These are phyloP conservation scores for Gamarada debralockiae DNA, from an alignment of 495 filamentous ascomycete genomes.

Conservation along the genomic window DNA sequence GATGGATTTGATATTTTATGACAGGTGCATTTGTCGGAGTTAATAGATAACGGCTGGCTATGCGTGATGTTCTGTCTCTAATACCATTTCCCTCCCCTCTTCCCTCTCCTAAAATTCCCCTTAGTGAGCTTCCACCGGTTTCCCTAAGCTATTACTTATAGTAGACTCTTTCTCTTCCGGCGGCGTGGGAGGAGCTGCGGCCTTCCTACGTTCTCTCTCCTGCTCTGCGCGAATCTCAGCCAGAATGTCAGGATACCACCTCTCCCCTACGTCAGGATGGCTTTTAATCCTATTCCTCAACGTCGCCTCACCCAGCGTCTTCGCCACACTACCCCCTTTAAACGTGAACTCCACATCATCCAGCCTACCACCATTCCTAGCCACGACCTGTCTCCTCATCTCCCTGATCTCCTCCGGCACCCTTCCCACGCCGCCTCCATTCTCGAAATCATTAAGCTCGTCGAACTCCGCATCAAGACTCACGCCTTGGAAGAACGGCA, in stretches of 20 bases:
- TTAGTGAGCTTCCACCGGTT: constrained; percentile 37
- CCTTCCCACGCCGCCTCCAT: constrained; percentile 53
- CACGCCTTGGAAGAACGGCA: constrained; percentile 94
- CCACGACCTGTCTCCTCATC: constrained; percentile 46
- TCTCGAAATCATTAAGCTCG: constrained; percentile 64
- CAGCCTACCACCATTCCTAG: constrained; percentile 43
- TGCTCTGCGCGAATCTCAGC: constrained; percentile 42
- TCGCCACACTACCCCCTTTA: constrained; percentile 52
- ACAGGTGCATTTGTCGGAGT: constrained; percentile 19
- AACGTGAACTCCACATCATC: constrained; percentile 84
- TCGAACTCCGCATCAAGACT: constrained; percentile 78
- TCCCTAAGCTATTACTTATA: neutral
- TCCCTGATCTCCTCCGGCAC: constrained; percentile 64
- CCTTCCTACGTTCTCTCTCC: constrained; percentile 27
- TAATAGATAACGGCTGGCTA: constrained; percentile 5
- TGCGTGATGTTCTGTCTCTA: constrained; percentile 6
- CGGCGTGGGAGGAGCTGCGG: constrained; percentile 10
- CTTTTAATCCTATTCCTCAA: constrained; percentile 83
- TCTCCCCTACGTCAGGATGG: constrained; percentile 84
- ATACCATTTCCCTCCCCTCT: constrained; percentile 1
- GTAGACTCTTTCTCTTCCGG: constrained; percentile 12
- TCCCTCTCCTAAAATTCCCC: neutral
- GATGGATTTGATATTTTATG: constrained; percentile 1
- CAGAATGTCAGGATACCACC: constrained; percentile 77
- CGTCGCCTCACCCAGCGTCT: constrained; percentile 76